Base-by-base conservation (phyloP, 768 basidiomycete genomes). In the Kwoniella mangroviensis region DNA sequence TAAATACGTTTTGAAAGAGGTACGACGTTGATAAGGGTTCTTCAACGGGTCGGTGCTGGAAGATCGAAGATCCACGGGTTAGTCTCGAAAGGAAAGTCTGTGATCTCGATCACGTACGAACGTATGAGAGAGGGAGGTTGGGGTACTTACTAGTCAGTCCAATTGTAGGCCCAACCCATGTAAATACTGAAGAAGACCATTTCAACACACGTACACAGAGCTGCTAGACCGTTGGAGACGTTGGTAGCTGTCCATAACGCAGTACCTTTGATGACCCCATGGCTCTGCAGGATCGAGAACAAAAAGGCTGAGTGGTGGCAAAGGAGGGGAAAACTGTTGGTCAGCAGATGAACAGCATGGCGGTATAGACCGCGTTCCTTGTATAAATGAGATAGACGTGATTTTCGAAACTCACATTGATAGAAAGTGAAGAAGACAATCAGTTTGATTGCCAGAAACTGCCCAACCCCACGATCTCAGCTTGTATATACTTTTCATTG, bases 341-440 rank as follows among this genome's bases (percentile, higher is more conserved):
- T 11, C n/a, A 49, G 24, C 55, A 28, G 13, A 52, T 41, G 13
- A 34, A 13, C n/a, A 43, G 15, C 12, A 53, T 17, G 10, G 24
- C 22, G 28, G 60, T 17, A 4, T 7, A 34, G 0, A 34, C 6
- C 1, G 34, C 34, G 34, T 0, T 34, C 4, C 3, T 34, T 42
- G 52, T 22, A 12, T 19, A 60, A 57, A 11, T 24, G 26, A 84
- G 89, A 64, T 76, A 91, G 90, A 61, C 7, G 24, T 17, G 42
- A 34, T 34, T 34, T 34, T 34, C 34, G 92, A 82, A 82, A 6
- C 75, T 93, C 91, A 1, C 87, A 86, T 77, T 94, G 94, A 81
- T 94, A 96, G 82, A 92, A 94, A 0, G 92, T 93, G 80, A 91
- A 89, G 88, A 93, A 89, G 54, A 93, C 91, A 58, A 93, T 81